Evolutionary conservation across 2,329 filamentous ascomycete species (phyloP).

Genomic region (Cladosporium austrohemisphaericum): DNA sequence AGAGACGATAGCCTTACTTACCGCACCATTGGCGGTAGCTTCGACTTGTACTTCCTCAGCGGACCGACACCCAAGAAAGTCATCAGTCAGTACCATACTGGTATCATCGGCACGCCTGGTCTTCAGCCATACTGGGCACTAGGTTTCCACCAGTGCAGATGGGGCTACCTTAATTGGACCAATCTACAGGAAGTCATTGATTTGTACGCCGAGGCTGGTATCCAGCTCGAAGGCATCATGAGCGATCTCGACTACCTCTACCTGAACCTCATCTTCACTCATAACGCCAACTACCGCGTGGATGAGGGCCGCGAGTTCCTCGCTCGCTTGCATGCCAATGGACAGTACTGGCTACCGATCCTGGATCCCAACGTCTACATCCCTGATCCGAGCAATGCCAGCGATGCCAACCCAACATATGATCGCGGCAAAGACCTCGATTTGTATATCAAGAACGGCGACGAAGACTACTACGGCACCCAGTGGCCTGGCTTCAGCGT

Average conservation of each 20-base stretch:
- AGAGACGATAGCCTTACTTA: constrained; percentile 27
- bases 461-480: constrained; percentile 42
- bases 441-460: constrained; percentile 52
- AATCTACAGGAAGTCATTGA: constrained; percentile 56
- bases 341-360: constrained; percentile 57
- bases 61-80: constrained; percentile 23
- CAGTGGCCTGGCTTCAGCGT: constrained; percentile 19
- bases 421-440: constrained; percentile 48
- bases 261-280: constrained; percentile 54
- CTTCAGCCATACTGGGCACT: constrained; percentile 28
- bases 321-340: constrained; percentile 48
- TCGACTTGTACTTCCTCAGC: constrained; percentile 26
- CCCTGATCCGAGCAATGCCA: constrained; percentile 63
- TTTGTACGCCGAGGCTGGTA: constrained; percentile 49
- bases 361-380: constrained; percentile 62
- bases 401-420: constrained; percentile 54
- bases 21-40: constrained; percentile 30
- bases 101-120: constrained; percentile 25
- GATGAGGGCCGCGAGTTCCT: constrained; percentile 52
- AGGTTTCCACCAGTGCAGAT: constrained; percentile 26
- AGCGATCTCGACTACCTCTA: constrained; percentile 52
- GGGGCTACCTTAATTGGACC: constrained; percentile 47
- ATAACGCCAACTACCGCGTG: constrained; percentile 55
- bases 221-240: constrained; percentile 39
- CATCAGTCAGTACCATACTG: constrained; percentile 24